Base-by-base conservation (phyloP, 768 basidiomycete species). In the Mycena pura region DNA sequence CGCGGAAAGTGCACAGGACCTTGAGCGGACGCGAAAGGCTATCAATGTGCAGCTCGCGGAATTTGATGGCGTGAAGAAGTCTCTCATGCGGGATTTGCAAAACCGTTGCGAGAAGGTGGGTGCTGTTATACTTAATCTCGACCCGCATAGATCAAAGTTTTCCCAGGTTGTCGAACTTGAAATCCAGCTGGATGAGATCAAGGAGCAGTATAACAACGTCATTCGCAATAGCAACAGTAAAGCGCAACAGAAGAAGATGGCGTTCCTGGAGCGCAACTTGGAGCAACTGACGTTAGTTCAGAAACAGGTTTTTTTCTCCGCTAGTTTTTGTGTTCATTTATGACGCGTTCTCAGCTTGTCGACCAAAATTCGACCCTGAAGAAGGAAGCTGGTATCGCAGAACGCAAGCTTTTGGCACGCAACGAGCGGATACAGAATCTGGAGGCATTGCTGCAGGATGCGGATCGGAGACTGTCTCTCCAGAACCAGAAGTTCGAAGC, bases 221-320 rank as follows among this genome's bases (percentile, higher is more conserved):
- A 95, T 97, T 69, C 91, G 94, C 64, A 97, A 97, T 74, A 96
- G 95, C 79, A 99, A 99, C 76, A 95, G 91, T 76, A 96, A 96
- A 75, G 94, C 96, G 7, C 97, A 99, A 68, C 94, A 96, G 79
- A 96, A 96, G 86, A 98, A 99, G 85, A 96, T 99, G 92, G 93
- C 95, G 13, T 97, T 98, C 85, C 77, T 99, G 54, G 95, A 98
- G 73, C 91, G 96, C 51, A 99, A 99, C 72, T 80, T 99, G 51
- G 96, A 98, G 71, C 94, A 96, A 72, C 78, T 99, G 65, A 96
- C 95, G 25, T 77, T 93, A 51, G 95, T 99, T 21, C 97, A 99
- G 84, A 97, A 98, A 76, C 95, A 98, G 88, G 96, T 91, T 63
- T 50, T 82, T 70, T 29, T 48, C 51, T 50, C n/a, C 22, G 43